phyloP scores from a whole-genome alignment of 257 asterid genomes.

The Cinchona pubescens region DNA sequence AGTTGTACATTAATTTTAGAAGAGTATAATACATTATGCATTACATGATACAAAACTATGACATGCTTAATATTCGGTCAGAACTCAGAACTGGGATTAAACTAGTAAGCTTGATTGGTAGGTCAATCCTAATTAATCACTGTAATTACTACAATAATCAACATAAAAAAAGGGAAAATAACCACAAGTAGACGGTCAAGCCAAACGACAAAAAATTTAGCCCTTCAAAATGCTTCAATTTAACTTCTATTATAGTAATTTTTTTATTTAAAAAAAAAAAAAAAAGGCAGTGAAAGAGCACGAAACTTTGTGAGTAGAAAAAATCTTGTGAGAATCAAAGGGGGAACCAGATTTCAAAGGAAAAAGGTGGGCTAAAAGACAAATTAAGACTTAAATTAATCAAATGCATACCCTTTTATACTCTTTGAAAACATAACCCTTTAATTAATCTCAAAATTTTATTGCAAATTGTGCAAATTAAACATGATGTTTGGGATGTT shows the following conservation, averaged over 20 bases:
- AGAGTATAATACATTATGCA: not conserved
- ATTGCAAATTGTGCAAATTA: slow-evolving; percentile 35
- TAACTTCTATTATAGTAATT: not conserved
- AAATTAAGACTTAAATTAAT: slow-evolving; percentile 30
- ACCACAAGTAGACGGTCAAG: not conserved
- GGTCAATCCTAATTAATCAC: not conserved
- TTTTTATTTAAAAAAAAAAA: too few species aligned
- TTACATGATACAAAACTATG: not conserved
- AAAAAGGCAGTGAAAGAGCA: slow-evolving; percentile 24
- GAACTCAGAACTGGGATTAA: not conserved
- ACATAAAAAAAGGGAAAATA: not conserved
- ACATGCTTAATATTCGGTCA: not conserved
- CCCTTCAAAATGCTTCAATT: slow-evolving; percentile 38
- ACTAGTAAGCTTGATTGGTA: not conserved
- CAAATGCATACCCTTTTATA: slow-evolving; percentile 42
- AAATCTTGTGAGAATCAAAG: slow-evolving; percentile 20
- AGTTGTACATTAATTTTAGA: not conserved
- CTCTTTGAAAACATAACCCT: slow-evolving; percentile 30
- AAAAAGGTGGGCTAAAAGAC: slow-evolving; percentile 28
- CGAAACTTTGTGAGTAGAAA: slow-evolving; percentile 25
- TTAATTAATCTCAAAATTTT: slow-evolving; percentile 17
- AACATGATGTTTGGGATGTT: slow-evolving; percentile 45
- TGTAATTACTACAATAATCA: not conserved
- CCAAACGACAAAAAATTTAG: slow-evolving; percentile 30
- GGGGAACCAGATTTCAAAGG: slow-evolving; percentile 27